Evolutionary conservation across 225 moss, liverwort and hornwort genomes (phyloP).

Genomic region (Marchantia polymorpha): DNA sequence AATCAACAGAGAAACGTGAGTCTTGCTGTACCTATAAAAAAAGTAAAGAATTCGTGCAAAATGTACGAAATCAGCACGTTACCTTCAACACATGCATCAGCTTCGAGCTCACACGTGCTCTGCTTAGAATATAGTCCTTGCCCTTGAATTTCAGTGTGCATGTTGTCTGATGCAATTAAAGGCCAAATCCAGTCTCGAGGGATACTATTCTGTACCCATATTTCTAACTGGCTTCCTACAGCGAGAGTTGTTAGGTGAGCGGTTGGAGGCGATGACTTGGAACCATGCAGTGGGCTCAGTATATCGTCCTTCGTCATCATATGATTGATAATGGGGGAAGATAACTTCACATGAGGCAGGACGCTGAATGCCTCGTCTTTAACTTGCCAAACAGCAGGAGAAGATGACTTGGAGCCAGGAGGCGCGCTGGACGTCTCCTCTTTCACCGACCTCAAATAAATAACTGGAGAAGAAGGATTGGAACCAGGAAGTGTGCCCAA

Average conservation of each 20-base stretch:
- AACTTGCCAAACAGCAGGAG: not conserved
- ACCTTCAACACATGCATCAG: conserved; percentile 89
- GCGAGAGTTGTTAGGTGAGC: conserved; percentile 30
- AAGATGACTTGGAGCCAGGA: conserved; percentile 8
- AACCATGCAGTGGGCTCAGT: not conserved
- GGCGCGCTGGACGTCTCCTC: not conserved
- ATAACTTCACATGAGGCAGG: conserved; percentile 10
- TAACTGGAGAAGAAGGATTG: not conserved
- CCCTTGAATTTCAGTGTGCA: conserved; percentile 19
- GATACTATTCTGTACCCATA: conserved; percentile 66
- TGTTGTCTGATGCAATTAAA: conserved; percentile 41
- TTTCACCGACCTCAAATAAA: not conserved
- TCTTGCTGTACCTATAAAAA: not conserved
- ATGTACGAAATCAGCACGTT: not conserved
- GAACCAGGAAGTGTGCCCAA: not conserved
- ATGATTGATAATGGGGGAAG: conserved; percentile 2
- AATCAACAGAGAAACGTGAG: not conserved
- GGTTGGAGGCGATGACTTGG: conserved; percentile 18
- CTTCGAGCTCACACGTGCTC: conserved; percentile 93
- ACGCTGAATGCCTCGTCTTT: conserved; percentile 9
- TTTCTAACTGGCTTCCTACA: conserved; percentile 43
- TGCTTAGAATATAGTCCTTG: conserved; percentile 64
- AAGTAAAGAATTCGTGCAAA: not conserved
- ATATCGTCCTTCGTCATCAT: conserved; percentile 1
- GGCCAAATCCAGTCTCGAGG: conserved; percentile 90